These are phyloP conservation scores for Flaveria sonorensis DNA, from an alignment of 129 eudicot species.

Conservation along the genomic window DNA sequence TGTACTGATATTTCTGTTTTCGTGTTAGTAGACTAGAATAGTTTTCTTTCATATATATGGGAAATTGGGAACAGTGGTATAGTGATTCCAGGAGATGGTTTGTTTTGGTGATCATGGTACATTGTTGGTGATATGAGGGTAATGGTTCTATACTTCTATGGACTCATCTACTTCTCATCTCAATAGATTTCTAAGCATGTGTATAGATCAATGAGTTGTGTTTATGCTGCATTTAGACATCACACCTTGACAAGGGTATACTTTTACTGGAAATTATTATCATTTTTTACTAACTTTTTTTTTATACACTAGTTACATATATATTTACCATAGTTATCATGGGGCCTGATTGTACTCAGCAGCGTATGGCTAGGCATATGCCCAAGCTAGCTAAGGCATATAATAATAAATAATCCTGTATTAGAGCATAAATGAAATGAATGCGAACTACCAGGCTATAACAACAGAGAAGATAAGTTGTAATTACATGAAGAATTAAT, in stretches of 20 bases:
- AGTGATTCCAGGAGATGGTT: neutral
- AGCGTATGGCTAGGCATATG: neutral
- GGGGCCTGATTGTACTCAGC: too few relatives aligned
- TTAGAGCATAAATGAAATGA: too few relatives aligned
- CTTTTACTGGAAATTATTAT: neutral
- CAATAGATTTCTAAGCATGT: conserved; percentile 6
- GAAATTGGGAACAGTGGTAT: neutral
- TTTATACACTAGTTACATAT: neutral
- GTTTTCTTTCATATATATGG: neutral
- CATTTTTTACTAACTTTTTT: neutral
- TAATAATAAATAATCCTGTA: neutral
- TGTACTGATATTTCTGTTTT: neutral
- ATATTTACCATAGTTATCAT: neutral
- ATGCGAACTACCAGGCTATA: neutral
- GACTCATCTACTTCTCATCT: neutral
- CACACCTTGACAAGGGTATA: neutral
- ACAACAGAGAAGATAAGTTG: neutral
- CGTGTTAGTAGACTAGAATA: neutral
- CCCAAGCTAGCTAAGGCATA: neutral
- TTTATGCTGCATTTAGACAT: neutral
- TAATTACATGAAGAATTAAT: neutral
- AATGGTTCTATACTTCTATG: neutral
- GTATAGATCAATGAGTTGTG: neutral
- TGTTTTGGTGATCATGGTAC: neutral
- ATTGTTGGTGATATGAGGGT: neutral